A percentile compares a stretch with the other conserved stretches of the same genome.
Conservation (phyloP, 2,329 filamentous ascomycete genomes). For the Zarea fungicola region DNA sequence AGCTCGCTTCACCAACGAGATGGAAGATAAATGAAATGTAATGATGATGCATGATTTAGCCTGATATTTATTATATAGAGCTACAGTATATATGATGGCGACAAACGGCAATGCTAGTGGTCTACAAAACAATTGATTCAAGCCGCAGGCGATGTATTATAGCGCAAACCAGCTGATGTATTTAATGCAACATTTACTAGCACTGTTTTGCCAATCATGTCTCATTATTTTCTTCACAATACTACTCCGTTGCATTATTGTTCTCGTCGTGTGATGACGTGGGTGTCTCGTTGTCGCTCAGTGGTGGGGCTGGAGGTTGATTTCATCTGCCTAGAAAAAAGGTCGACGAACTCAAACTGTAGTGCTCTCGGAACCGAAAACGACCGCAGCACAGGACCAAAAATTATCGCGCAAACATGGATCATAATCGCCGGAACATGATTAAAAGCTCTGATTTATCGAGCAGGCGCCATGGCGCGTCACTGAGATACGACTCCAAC, state of each 20-base stretch:
- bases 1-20: neutral
- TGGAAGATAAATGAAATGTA: neutral
- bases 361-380: neutral
- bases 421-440: slow-evolving; percentile 51
- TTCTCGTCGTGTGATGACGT: neutral
- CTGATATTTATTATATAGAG: neutral
- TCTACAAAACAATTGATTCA: too few relatives aligned
- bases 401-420: slow-evolving; percentile 34
- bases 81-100: too few relatives aligned
- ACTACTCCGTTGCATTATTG: neutral
- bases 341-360: neutral
- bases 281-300: neutral
- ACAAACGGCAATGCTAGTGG: too few relatives aligned
- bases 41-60: neutral
- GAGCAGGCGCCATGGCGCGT: slow-evolving; percentile 45
- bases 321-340: slow-evolving; percentile 7
- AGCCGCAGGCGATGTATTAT: too few relatives aligned
- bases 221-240: neutral
- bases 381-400: neutral
- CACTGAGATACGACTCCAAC: slow-evolving; percentile 50
- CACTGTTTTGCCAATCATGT: too few relatives aligned
- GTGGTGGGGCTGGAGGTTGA: slow-evolving; percentile 8
- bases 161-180: too few relatives aligned
- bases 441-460: slow-evolving; percentile 35
- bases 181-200: too few relatives aligned